These are phyloP conservation scores for Colletotrichum somersetense DNA, from an alignment of 2,329 filamentous ascomycete species.

Conservation along the genomic window DNA sequence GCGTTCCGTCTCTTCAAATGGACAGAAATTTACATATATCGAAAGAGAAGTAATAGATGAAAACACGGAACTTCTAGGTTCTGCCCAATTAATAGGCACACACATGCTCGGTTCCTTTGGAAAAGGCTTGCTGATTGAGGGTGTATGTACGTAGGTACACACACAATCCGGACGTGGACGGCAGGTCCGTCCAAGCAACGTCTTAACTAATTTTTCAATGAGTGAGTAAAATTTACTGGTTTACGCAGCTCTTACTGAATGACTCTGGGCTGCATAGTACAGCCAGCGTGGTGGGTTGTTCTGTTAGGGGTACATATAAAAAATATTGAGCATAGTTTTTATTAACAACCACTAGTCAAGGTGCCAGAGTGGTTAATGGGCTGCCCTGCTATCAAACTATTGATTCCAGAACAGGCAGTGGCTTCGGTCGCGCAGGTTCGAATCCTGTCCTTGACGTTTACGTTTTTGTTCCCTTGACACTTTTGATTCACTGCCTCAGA, in stretches of 20 bases:
- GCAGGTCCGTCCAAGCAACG: no score
- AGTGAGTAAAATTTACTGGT: background rate
- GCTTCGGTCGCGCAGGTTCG: slow-evolving; percentile 42
- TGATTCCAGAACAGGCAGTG: slow-evolving; percentile 36
- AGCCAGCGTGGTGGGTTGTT: background rate
- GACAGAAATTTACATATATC: no score
- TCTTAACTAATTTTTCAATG: background rate
- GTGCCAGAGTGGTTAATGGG: slow-evolving; percentile 43
- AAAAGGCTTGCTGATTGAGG: background rate
- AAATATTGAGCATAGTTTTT: rapidly evolving
- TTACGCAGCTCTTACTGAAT: background rate
- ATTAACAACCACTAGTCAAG: slow-evolving; percentile 15
- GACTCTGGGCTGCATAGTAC: background rate
- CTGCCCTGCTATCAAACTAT: slow-evolving; percentile 37
- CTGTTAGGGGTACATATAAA: background rate
- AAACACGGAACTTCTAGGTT: no score
- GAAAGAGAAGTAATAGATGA: no score
- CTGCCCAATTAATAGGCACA: no score
- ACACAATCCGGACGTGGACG: background rate
- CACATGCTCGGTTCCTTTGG: background rate
- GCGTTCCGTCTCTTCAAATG: no score
- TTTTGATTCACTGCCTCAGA: background rate
- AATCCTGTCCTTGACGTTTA: slow-evolving; percentile 40
- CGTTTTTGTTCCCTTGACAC: background rate
- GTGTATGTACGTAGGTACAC: background rate